A percentile compares a stretch with the other conserved stretches of the same genome.
phyloP scores from a whole-genome alignment of 257 asterid genomes.

The Rauvolfia tetraphylla region DNA sequence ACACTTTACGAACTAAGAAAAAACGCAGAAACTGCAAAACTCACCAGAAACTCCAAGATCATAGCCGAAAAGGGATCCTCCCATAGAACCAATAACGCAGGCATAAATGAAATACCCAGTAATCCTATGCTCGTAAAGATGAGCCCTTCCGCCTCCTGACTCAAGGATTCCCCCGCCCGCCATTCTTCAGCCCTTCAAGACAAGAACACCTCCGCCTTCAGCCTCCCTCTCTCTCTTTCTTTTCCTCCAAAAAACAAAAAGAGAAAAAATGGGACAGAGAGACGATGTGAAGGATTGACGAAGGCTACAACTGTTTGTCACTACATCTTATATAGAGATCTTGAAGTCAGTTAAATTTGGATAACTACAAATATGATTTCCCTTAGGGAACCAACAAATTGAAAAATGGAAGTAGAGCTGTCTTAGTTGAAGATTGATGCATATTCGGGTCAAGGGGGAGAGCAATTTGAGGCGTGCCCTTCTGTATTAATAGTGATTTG shows the following conservation, averaged over 20 bases:
- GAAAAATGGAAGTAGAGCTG: neutral
- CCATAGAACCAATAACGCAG: slow-evolving; percentile 78
- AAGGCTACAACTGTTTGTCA: neutral
- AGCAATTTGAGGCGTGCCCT: neutral
- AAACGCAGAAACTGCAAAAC: neutral
- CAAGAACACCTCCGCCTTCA: too few species aligned
- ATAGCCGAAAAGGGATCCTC: slow-evolving; percentile 85
- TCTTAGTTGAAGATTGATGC: neutral
- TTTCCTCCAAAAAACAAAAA: too few species aligned
- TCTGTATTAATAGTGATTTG: neutral
- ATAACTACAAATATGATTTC: neutral
- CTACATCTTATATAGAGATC: neutral
- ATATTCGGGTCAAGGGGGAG: neutral
- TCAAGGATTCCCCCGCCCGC: slow-evolving; percentile 62
- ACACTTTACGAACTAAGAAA: neutral
- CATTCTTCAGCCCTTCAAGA: slow-evolving; percentile 28
- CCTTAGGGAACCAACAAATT: neutral
- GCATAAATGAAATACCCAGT: slow-evolving; percentile 67
- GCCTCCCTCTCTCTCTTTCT: neutral
- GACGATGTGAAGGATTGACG: neutral
- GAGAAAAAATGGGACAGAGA: neutral
- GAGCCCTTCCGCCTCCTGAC: slow-evolving; percentile 53
- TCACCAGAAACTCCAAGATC: slow-evolving; percentile 92
- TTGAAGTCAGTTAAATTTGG: neutral
- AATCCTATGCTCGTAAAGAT: slow-evolving; percentile 61